Evolutionary conservation across 495 filamentous ascomycete species (phyloP).

Genomic region (Penicillium robsamsonii): DNA sequence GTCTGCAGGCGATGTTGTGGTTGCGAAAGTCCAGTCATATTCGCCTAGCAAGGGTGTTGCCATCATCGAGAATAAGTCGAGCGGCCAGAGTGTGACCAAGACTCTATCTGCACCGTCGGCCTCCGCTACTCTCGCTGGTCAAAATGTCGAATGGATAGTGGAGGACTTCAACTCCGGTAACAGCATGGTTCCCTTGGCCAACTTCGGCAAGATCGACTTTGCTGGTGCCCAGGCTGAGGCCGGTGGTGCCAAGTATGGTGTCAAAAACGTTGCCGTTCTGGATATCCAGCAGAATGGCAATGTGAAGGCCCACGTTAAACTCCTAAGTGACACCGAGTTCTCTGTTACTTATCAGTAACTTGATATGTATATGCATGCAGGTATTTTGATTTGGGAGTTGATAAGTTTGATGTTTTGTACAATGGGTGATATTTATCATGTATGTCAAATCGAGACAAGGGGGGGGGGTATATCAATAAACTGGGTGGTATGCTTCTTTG

Average conservation of each 20-base stretch:
- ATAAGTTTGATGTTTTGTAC: neutral
- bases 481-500: neutral
- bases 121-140: constrained; percentile 36
- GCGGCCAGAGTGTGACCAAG: constrained; percentile 53
- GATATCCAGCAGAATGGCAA: constrained; percentile 52
- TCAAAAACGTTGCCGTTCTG: constrained; percentile 45
- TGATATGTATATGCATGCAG: constrained; percentile 6
- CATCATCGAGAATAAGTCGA: constrained; percentile 54
- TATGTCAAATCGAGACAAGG: neutral
- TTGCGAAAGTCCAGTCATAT: constrained; percentile 49
- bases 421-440: neutral
- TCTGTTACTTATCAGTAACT: constrained; percentile 29
- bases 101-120: constrained; percentile 42
- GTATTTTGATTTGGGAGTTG: constrained; percentile 4
- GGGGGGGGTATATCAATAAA: no score
- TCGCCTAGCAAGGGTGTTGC: constrained; percentile 52
- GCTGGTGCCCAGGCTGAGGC: constrained; percentile 41
- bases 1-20: constrained; percentile 54
- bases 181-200: constrained; percentile 49
- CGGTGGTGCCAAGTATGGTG: constrained; percentile 27
- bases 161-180: constrained; percentile 57
- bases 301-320: constrained; percentile 46
- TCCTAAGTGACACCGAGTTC: constrained; percentile 39
- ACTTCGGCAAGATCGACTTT: constrained; percentile 54
- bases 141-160: constrained; percentile 66